Conservation (phyloP, 2,329 filamentous ascomycete genomes). For the Fusarium secorum region DNA sequence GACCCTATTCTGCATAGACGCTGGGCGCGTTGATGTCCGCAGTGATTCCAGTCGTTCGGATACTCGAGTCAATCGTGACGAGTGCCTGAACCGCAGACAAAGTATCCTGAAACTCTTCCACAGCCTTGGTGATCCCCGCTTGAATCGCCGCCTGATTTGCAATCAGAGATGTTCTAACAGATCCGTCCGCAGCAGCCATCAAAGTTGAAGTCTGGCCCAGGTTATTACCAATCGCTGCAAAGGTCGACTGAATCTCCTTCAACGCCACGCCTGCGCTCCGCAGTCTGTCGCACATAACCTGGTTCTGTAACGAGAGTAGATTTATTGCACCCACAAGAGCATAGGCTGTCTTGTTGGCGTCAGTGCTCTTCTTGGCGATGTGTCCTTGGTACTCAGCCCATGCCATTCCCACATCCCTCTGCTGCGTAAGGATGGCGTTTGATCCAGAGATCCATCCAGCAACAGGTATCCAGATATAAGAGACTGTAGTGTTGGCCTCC, state of each 20-base stretch:
- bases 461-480: rapidly evolving
- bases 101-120: not conserved
- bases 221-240: rapidly evolving
- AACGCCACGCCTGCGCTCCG: rapidly evolving
- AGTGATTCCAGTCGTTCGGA: not conserved
- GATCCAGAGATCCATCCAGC: rapidly evolving
- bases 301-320: rapidly evolving
- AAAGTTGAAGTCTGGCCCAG: rapidly evolving
- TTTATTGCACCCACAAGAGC: rapidly evolving
- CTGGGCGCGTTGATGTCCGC: rapidly evolving
- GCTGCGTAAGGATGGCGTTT: rapidly evolving
- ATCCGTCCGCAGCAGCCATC: not conserved
- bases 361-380: rapidly evolving
- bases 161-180: rapidly evolving
- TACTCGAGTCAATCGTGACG: rapidly evolving
- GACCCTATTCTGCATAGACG: not conserved
- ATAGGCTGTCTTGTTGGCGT: not conserved
- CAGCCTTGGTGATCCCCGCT: rapidly evolving
- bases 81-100: not conserved
- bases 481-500: rapidly evolving
- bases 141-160: not conserved
- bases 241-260: rapidly evolving
- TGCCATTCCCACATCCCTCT: rapidly evolving
- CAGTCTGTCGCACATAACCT: rapidly evolving
- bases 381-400: not conserved